Percentiles rank a stretch among this genome's conserved stretches.
Conservation (phyloP, 2,329 filamentous ascomycete genomes). For the Remersonia thermophila region DNA sequence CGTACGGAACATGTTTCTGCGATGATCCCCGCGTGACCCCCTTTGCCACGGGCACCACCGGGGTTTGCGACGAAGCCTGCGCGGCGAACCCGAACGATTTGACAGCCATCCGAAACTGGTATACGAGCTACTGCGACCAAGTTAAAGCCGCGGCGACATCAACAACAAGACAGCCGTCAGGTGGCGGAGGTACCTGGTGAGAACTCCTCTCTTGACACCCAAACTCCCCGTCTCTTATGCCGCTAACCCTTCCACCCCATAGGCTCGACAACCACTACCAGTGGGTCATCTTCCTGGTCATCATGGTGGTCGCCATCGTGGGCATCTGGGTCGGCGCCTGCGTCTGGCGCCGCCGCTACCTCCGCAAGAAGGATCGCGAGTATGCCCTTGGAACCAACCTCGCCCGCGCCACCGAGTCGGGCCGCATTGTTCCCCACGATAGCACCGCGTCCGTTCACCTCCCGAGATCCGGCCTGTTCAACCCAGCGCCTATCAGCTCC, state of each 20-base stretch:
- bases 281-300: slow-evolving; percentile 72
- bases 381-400: slow-evolving; percentile 35
- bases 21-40: slow-evolving; percentile 43
- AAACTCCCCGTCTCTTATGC: too few relatives aligned
- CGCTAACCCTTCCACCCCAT: slow-evolving; percentile 7
- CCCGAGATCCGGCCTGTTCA: slow-evolving; percentile 26
- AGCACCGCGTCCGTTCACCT: slow-evolving; percentile 28
- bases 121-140: slow-evolving; percentile 48
- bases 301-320: slow-evolving; percentile 57
- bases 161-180: slow-evolving; percentile 15
- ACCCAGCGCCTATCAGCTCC: slow-evolving; percentile 23
- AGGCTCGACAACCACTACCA: slow-evolving; percentile 61
- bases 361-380: slow-evolving; percentile 53
- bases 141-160: slow-evolving; percentile 19
- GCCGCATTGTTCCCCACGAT: slow-evolving; percentile 23
- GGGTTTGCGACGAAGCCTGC: slow-evolving; percentile 52
- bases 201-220: slow-evolving; percentile 12
- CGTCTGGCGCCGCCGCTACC: slow-evolving; percentile 61
- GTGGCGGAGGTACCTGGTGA: slow-evolving; percentile 36
- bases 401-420: slow-evolving; percentile 17
- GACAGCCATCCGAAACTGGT: slow-evolving; percentile 56
- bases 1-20: slow-evolving; percentile 65
- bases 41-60: slow-evolving; percentile 43
- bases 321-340: slow-evolving; percentile 55
- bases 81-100: slow-evolving; percentile 36